Base-by-base conservation (phyloP, 495 filamentous ascomycete genomes). In the Penicillium mononematosum region DNA sequence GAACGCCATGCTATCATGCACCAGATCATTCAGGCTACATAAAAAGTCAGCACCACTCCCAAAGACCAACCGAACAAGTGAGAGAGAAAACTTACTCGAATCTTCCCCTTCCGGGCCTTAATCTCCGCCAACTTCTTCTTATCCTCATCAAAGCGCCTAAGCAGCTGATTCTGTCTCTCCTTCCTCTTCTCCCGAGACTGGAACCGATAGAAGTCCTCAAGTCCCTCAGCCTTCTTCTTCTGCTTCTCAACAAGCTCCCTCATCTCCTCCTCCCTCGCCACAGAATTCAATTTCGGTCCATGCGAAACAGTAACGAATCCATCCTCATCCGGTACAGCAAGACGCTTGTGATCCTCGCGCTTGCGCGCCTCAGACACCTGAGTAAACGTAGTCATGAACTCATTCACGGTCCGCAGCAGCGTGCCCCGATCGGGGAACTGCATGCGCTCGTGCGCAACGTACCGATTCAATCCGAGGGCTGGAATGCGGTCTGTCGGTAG, bases 261-360 rank as follows among this genome's bases (percentile, higher is more conserved):
- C 11, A 88, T 86, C 64, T 91, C 90, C 62, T 89, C 88, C 58
- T 85, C 82, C 45, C 83, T 77, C 17, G 89, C 90, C 3, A 88
- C 82, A 9, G 89, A 86, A 12, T 89, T 91, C 10, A 79, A 77
- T 54, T 88, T 85, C 41, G 76, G 76, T 14, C 92, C 92, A 54
- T 88, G 80, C 4, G 86, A 89, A 29, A 98, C 95, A 31, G 91
- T 97, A 20, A 97, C 80, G 67, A 98, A 98, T 10, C 94, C 94
- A 72, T 98, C 95, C 66, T 90, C 91, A 68, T 98, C 94, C 10
- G 94, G 90, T 63, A 88, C 86, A 63, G 85, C 82, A 45, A 88
- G 81, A 57, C 83, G 73, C 54, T 79, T 78, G 59, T 86, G 83
- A 32, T 83, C 84, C 19, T 83, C 76, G 24, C 83, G 83, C 45